A percentile compares a stretch with the other conserved stretches of the same genome.
These are phyloP conservation scores for Casuarina equisetifolia DNA, from an alignment of 306 rosid species.

Conservation along the genomic window DNA sequence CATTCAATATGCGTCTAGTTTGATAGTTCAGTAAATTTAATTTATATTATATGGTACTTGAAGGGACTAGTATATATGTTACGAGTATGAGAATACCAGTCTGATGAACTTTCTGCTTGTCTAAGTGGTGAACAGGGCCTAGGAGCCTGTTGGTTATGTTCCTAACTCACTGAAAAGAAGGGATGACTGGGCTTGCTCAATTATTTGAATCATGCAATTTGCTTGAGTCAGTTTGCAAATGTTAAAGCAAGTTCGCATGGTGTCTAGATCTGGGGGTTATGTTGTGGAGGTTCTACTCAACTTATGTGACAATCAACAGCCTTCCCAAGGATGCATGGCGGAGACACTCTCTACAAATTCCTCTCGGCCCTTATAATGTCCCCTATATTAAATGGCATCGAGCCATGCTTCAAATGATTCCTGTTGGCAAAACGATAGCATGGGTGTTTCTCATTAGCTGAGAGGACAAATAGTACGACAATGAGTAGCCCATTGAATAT, in stretches of 20 bases:
- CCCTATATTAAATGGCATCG: background rate
- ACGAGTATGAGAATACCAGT: background rate
- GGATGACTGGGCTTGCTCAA: background rate
- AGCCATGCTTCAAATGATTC: conserved; percentile 7
- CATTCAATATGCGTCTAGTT: background rate
- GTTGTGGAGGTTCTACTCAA: background rate
- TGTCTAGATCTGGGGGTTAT: background rate
- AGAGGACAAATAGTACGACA: background rate
- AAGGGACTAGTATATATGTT: background rate
- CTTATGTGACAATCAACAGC: background rate
- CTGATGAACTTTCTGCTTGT: background rate
- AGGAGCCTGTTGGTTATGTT: background rate
- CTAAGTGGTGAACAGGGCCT: background rate
- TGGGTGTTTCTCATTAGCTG: background rate
- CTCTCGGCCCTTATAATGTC: background rate
- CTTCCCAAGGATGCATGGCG: background rate
- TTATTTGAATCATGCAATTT: background rate
- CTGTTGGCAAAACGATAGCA: background rate
- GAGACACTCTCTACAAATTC: background rate
- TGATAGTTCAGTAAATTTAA: background rate
- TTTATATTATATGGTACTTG: background rate
- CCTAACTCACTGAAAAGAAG: background rate
- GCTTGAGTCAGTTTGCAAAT: background rate
- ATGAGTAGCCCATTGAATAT: background rate
- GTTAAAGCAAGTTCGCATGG: background rate